These are phyloP conservation scores for Starmerella sirachaensis DNA, from an alignment of 805 yeast species.

Conservation along the genomic window DNA sequence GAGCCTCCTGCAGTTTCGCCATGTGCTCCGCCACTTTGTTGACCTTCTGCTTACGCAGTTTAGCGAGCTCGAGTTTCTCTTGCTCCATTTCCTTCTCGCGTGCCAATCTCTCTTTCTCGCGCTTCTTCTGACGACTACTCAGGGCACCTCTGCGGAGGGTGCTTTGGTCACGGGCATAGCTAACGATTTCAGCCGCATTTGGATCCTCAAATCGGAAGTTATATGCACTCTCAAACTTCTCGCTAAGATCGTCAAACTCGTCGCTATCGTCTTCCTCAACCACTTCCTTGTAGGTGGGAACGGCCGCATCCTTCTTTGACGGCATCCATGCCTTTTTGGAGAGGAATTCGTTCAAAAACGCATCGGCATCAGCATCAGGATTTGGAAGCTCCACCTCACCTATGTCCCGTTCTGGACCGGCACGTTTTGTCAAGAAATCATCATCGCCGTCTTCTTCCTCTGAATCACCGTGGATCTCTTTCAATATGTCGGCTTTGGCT, in stretches of 20 bases:
- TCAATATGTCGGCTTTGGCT: conserved; percentile 58
- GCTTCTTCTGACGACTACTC: conserved; percentile 64
- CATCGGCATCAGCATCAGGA: conserved; percentile 49
- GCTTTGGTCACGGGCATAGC: conserved; percentile 87
- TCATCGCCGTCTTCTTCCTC: conserved; percentile 34
- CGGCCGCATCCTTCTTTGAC: conserved; percentile 33
- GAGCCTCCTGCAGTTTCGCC: conserved; percentile 50
- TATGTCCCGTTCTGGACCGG: conserved; percentile 32
- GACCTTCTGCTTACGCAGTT: conserved; percentile 64
- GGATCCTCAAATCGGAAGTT: conserved; percentile 94
- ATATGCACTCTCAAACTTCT: conserved; percentile 80
- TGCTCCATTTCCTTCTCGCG: conserved; percentile 41
- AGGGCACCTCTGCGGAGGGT: conserved; percentile 73
- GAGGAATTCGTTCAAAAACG: conserved; percentile 62
- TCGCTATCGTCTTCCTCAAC: conserved; percentile 61
- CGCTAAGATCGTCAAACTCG: conserved; percentile 86
- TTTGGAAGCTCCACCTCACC: conserved; percentile 40
- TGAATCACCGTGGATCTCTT: conserved; percentile 56
- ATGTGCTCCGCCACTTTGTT: conserved; percentile 66
- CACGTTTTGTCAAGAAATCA: conserved; percentile 50
- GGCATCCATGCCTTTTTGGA: conserved; percentile 85
- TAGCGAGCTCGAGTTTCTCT: conserved; percentile 49
- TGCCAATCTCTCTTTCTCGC: conserved; percentile 55
- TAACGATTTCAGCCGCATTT: conserved; percentile 75
- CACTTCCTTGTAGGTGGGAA: conserved; percentile 27